phyloP scores from a whole-genome alignment of 129 eudicot genomes.

The Saussurea involucrata region DNA sequence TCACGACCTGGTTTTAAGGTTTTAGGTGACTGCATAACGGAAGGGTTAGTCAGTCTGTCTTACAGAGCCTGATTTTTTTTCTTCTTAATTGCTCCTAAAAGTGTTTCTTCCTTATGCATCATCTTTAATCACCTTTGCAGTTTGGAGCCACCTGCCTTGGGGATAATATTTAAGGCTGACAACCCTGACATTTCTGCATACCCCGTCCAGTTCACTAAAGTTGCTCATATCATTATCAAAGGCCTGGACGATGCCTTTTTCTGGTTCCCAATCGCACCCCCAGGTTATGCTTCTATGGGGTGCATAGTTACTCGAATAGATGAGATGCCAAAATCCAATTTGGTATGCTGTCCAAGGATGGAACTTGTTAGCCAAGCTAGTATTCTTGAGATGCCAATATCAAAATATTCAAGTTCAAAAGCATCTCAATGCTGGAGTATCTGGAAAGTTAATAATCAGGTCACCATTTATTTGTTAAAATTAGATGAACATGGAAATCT shows the following conservation, averaged over 20 bases:
- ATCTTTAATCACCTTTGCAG: conserved; percentile 40
- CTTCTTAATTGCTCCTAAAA: conserved; percentile 1
- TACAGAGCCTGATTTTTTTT: background rate
- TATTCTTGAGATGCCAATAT: conserved; percentile 74
- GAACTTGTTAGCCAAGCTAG: conserved; percentile 90
- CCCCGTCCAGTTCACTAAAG: conserved; percentile 87
- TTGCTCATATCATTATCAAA: conserved; percentile 72
- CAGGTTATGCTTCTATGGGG: conserved; percentile 97
- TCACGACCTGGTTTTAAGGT: conserved; percentile 74
- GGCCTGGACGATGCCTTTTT: conserved; percentile 83
- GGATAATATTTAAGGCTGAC: conserved; percentile 74
- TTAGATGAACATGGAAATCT: conserved; percentile 7
- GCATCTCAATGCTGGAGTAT: conserved; percentile 91
- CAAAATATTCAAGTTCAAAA: conserved; percentile 58
- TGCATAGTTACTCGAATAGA: conserved; percentile 73
- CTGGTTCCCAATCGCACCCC: conserved; percentile 99
- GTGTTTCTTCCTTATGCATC: conserved; percentile 6
- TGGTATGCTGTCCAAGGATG: conserved; percentile 80
- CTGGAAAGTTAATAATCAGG: conserved; percentile 99
- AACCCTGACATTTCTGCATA: conserved; percentile 75
- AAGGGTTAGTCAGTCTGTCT: conserved; percentile 81
- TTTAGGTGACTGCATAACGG: conserved; percentile 91
- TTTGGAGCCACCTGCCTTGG: conserved; percentile 95
- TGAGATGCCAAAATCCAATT: conserved; percentile 62
- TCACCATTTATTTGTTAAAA: conserved; percentile 21